Evolutionary conservation across 257 asterid species (phyloP).

Genomic region (Penstemon barbatus): DNA sequence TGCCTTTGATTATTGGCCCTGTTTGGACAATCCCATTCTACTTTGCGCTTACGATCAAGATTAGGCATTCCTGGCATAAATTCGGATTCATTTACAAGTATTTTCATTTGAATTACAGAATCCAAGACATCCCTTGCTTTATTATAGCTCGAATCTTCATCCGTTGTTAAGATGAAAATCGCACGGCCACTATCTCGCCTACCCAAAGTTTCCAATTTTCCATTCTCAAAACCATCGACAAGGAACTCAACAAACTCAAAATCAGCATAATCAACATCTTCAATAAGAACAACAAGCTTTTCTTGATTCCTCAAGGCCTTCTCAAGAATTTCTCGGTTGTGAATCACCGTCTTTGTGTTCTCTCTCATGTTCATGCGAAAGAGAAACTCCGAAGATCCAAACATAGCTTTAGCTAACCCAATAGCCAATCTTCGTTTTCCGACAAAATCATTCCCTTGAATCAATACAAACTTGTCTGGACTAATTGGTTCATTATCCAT

Average conservation of each 20-base stretch:
- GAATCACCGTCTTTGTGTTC: slow-evolving; percentile 16
- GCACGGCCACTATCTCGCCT: slow-evolving; percentile 23
- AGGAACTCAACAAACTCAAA: slow-evolving; percentile 48
- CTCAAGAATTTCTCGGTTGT: slow-evolving; percentile 41
- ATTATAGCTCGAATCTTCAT: slow-evolving; percentile 23
- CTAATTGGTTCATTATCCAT: slow-evolving; percentile 23
- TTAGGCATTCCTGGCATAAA: slow-evolving; percentile 15
- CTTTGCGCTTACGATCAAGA: slow-evolving; percentile 54
- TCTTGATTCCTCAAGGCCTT: slow-evolving; percentile 43
- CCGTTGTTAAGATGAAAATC: slow-evolving; percentile 51
- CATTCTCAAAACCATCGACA: slow-evolving; percentile 33
- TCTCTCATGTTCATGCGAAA: slow-evolving; percentile 47
- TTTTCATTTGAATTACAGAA: slow-evolving; percentile 47
- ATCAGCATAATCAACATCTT: slow-evolving; percentile 58
- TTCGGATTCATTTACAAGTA: slow-evolving; percentile 33
- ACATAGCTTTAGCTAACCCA: slow-evolving; percentile 48
- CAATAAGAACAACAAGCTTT: slow-evolving; percentile 54
- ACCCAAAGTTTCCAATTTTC: slow-evolving; percentile 23
- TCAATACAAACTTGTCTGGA: slow-evolving; percentile 47
- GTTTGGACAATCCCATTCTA: slow-evolving; percentile 42
- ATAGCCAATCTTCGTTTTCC: slow-evolving; percentile 65
- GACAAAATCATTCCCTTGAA: slow-evolving; percentile 62
- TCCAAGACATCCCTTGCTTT: slow-evolving; percentile 4
- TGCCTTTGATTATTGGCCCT: slow-evolving; percentile 43
- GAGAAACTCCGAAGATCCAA: slow-evolving; percentile 60